These are phyloP conservation scores for Allantophomopsis lycopodina DNA, from an alignment of 2,329 filamentous ascomycete genomes.

Conservation along the genomic window DNA sequence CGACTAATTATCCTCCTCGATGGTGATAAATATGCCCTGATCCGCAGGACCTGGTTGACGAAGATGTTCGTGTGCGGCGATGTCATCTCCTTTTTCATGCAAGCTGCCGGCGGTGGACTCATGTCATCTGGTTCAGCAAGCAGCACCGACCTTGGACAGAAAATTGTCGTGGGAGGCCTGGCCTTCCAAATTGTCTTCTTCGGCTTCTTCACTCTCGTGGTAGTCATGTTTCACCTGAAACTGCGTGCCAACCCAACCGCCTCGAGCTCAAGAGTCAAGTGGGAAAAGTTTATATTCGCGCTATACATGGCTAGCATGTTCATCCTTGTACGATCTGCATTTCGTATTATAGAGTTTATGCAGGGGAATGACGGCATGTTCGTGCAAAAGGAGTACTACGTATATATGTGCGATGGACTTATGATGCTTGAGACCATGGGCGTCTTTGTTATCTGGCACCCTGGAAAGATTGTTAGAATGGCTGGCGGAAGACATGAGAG, in stretches of 20 bases:
- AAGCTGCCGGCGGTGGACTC: slow-evolving; percentile 13
- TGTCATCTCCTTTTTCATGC: slow-evolving; percentile 24
- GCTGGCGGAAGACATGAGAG: no score
- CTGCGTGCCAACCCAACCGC: slow-evolving; percentile 4
- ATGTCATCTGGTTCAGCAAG: slow-evolving; percentile 12
- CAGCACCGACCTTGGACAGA: slow-evolving; percentile 17
- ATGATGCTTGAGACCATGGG: slow-evolving; percentile 26
- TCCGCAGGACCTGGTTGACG: slow-evolving; percentile 18
- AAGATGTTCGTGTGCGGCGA: slow-evolving; percentile 27
- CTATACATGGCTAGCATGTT: slow-evolving; percentile 27
- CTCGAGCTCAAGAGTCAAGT: slow-evolving; percentile 3
- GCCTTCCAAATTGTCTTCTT: slow-evolving; percentile 36
- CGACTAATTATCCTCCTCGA: slow-evolving; percentile 19
- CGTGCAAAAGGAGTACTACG: slow-evolving; percentile 26
- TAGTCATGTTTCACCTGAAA: slow-evolving; percentile 7
- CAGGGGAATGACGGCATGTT: slow-evolving; percentile 28
- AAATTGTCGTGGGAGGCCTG: slow-evolving; percentile 31
- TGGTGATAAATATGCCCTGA: slow-evolving; percentile 18
- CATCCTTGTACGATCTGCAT: slow-evolving; percentile 32
- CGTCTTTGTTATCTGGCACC: slow-evolving; percentile 22
- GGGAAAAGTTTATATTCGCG: slow-evolving; percentile 21
- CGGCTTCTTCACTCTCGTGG: slow-evolving; percentile 27
- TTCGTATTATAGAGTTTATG: slow-evolving; percentile 32
- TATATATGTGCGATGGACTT: slow-evolving; percentile 31
- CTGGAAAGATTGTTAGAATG: slow-evolving; percentile 12